A percentile compares a stretch with the other conserved stretches of the same genome.
Evolutionary conservation across 106 monocot species (phyloP).

Genomic region (Posidonia australis): DNA sequence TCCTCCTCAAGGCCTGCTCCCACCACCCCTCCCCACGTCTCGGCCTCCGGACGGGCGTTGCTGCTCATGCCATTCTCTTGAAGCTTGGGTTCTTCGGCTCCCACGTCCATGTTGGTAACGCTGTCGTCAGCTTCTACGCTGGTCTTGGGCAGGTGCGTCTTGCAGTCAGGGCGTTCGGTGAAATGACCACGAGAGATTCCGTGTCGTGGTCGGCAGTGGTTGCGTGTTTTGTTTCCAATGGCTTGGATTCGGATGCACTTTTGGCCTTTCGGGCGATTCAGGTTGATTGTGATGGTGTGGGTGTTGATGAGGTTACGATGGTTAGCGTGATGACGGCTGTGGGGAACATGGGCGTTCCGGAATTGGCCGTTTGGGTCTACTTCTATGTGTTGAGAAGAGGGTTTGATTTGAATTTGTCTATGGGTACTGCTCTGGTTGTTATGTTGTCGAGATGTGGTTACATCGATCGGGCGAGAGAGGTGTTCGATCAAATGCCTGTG

Average conservation of each 20-base stretch:
- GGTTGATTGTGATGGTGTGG: not conserved
- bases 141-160: not conserved
- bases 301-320: slow-evolving; percentile 9
- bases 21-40: slow-evolving; percentile 1
- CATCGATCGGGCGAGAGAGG: not conserved
- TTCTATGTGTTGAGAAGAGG: slow-evolving; percentile 2
- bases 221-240: not conserved
- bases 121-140: slow-evolving; percentile 8
- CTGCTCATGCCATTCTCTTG: slow-evolving; percentile 4
- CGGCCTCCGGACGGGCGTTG: not conserved
- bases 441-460: slow-evolving; percentile 12
- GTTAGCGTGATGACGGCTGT: slow-evolving; percentile 4
- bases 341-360: not conserved
- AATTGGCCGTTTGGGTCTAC: slow-evolving; percentile 12
- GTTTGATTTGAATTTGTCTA: not conserved
- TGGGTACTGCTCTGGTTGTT: slow-evolving; percentile 17
- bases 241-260: slow-evolving; percentile 6
- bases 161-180: slow-evolving; percentile 9
- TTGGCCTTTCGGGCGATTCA: slow-evolving; percentile 13
- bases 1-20: slow-evolving; percentile 17
- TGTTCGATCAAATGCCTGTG: slow-evolving; percentile 19
- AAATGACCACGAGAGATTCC: slow-evolving; percentile 11
- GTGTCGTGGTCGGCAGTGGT: slow-evolving; percentile 20
- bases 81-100: slow-evolving; percentile 7
- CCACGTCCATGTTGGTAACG: slow-evolving; percentile 5